These are phyloP conservation scores for Herpotrichia juniperi DNA, from an alignment of 2,329 filamentous ascomycete species.

Conservation along the genomic window DNA sequence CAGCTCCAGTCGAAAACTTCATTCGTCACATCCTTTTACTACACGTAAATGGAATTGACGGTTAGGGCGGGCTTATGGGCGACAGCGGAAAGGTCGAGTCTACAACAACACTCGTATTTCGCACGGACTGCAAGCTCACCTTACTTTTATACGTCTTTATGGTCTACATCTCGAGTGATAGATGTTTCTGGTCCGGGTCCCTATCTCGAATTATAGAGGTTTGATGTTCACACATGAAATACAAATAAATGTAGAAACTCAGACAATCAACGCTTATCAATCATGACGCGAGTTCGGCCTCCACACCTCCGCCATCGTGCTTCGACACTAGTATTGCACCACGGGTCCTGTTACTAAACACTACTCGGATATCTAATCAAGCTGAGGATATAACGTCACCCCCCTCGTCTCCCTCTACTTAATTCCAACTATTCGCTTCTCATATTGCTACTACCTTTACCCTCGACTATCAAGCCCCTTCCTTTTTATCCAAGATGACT, in stretches of 20 bases:
- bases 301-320: conserved; percentile 8
- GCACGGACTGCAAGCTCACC: no score
- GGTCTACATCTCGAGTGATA: no score
- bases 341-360: conserved; percentile 31
- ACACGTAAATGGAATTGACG: no score
- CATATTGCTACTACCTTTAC: background rate
- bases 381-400: conserved; percentile 4
- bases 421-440: background rate
- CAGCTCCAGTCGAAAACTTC: background rate
- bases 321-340: conserved; percentile 26
- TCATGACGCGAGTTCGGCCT: conserved; percentile 5
- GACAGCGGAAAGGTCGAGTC: no score
- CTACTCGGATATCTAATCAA: conserved; percentile 11
- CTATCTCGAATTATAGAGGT: no score
- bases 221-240: no score
- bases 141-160: no score
- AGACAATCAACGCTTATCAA: conserved; percentile 5
- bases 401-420: background rate
- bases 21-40: no score
- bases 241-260: no score
- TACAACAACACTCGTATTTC: no score
- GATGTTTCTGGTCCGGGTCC: no score
- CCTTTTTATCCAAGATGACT: conserved; percentile 31
- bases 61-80: no score
- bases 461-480: conserved; percentile 1